These are phyloP conservation scores for Aspergillus bridgeri DNA, from an alignment of 495 filamentous ascomycete genomes.

Conservation along the genomic window DNA sequence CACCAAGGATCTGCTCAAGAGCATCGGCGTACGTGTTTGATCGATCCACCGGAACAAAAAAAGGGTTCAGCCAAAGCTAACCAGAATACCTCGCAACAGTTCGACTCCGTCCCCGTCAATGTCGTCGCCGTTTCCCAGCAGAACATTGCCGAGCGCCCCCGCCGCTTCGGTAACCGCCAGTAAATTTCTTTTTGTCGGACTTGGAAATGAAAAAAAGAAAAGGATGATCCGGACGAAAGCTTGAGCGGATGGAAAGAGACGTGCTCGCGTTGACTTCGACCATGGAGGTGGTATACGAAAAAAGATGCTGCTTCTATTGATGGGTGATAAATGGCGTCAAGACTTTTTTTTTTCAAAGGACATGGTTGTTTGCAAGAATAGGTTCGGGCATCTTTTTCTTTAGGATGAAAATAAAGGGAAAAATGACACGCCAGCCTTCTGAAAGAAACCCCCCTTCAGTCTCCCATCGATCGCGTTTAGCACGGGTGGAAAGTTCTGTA, in stretches of 20 bases:
- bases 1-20: constrained; percentile 98
- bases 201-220: background rate
- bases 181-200: background rate
- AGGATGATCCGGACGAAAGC: background rate
- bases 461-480: background rate
- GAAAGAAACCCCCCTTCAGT: background rate
- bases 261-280: background rate
- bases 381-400: background rate
- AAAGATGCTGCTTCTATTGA: background rate
- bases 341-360: background rate
- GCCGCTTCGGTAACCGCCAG: constrained; percentile 5
- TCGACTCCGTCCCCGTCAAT: constrained; percentile 83
- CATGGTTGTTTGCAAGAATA: background rate
- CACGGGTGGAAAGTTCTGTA: background rate
- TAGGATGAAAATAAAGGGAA: background rate
- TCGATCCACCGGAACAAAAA: background rate
- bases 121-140: constrained; percentile 76
- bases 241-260: background rate
- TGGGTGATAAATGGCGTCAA: background rate
- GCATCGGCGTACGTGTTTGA: constrained; percentile 77
- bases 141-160: constrained; percentile 40
- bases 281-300: background rate
- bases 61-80: background rate
- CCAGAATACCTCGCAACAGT: constrained; percentile 44
- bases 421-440: background rate